Evolutionary conservation across 1,284 basidiomycete genomes (phyloP), one percentile per base, ranked within the genome.

Genomic region (Ganoderma sinense): DNA sequence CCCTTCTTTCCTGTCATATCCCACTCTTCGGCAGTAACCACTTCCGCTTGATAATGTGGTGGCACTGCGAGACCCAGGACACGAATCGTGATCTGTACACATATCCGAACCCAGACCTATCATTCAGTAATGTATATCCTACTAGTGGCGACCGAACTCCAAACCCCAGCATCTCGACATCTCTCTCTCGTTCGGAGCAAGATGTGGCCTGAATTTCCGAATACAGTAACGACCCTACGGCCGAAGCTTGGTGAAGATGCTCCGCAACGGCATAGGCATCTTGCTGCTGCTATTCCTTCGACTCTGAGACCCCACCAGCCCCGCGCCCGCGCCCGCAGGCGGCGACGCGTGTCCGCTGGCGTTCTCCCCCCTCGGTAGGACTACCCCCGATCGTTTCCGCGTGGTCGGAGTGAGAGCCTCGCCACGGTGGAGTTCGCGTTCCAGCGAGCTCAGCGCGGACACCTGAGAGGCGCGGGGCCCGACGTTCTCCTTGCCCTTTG

Each of bases 231-330:
- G 23, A 41, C 26, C 56, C 63, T 66, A 79, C 48, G 74, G 56
- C 45, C 78, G 69, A 29, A 80, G 70, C 73, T 76, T 80, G 18
- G 75, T 78, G 45, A 78, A 68, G 13, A 80, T 77, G 64, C 66
- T 74, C n/a, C 76, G 73, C 69, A 79, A 74, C 18, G 78, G 75
- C 33, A 73, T 73, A 67, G 76, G 75, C 76, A 78, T 77, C 26
- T 77, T 75, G 69, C 76, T 77, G 73, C 70, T 75, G 53, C 36
- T 36, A 36, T 58, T 56, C 13, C 48, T 41, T 14, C 18, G 41
- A 16, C 41, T 26, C 64, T 39, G 53, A 16, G 48, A 51, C 26
- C 41, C 55, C 40, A 13, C 39, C 31, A 62, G 23, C 26, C 55
- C 62, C 23, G 71, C 65, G 51, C 48, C 58, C 43, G 53, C 60